phyloP scores from a whole-genome alignment of 2,329 filamentous ascomycete species.

The Sclerotiophoma versabilis region DNA sequence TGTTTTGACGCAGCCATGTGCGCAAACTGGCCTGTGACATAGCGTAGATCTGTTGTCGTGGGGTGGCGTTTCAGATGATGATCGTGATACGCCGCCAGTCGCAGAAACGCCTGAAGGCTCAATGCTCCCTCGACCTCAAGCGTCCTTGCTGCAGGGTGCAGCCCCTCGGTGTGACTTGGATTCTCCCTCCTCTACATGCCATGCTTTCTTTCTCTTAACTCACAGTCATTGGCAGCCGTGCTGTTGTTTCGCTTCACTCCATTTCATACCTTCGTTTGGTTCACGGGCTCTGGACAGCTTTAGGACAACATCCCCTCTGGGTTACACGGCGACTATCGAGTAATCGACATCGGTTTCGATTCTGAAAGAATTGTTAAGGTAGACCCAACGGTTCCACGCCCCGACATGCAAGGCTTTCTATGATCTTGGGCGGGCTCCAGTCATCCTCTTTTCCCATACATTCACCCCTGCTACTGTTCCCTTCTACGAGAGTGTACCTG shows the following conservation, averaged over 20 bases:
- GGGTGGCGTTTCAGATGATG: constrained; percentile 34
- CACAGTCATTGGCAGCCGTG: constrained; percentile 45
- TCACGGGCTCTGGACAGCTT: constrained; percentile 33
- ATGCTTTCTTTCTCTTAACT: constrained; percentile 33
- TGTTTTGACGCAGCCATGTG: constrained; percentile 21
- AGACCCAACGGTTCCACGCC: constrained; percentile 33
- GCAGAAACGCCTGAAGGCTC: constrained; percentile 42
- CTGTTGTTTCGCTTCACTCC: constrained; percentile 48
- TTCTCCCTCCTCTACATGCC: constrained; percentile 33
- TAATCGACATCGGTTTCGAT: constrained; percentile 22
- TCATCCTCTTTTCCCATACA: constrained; percentile 32
- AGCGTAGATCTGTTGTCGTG: constrained; percentile 18
- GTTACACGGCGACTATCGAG: constrained; percentile 5
- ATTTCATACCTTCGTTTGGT: constrained; percentile 43
- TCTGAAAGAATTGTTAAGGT: constrained; percentile 14
- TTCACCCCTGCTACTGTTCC: constrained; percentile 16
- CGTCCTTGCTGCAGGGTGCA: constrained; percentile 35
- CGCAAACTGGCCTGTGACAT: constrained; percentile 27
- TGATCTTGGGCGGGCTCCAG: constrained; percentile 45
- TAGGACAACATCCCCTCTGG: constrained; percentile 13
- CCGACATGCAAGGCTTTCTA: constrained; percentile 37
- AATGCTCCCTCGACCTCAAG: constrained; percentile 43
- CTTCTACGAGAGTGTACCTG: constrained; percentile 12
- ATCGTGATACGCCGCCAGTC: constrained; percentile 43
- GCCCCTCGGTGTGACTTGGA: constrained; percentile 40